Percentiles rank a stretch among this genome's conserved stretches.
Conservation (phyloP, 2,329 filamentous ascomycete genomes). For the Xylariaceae sp. region DNA sequence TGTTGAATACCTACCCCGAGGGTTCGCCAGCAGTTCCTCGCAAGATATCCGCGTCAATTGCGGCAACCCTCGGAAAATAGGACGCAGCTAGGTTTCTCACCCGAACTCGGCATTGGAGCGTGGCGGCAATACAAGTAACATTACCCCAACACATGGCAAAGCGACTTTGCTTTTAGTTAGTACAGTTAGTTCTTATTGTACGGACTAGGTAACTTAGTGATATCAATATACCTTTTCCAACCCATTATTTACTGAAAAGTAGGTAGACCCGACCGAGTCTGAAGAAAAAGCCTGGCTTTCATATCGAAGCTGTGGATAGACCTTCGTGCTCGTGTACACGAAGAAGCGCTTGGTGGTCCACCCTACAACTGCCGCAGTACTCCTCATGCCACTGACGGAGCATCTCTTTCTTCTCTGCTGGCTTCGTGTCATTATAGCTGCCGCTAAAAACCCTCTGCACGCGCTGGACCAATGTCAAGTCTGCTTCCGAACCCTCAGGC, state of each 20-base stretch:
- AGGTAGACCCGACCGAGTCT: neutral
- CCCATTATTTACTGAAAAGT: neutral
- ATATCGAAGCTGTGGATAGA: constrained; percentile 20
- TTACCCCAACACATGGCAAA: neutral
- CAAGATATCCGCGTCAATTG: neutral
- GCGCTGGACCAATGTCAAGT: constrained; percentile 19
- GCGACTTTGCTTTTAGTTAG: neutral
- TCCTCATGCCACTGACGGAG: constrained; percentile 48
- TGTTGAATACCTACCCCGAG: neutral
- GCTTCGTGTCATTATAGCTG: constrained; percentile 7
- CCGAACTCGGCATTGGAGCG: neutral
- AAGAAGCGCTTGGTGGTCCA: constrained; percentile 39
- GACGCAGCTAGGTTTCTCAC: neutral
- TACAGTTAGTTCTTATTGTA: neutral
- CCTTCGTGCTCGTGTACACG: constrained; percentile 25
- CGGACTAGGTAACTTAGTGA: too few relatives aligned
- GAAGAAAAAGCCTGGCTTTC: neutral
- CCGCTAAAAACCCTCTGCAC: constrained; percentile 32
- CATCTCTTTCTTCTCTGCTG: constrained; percentile 25
- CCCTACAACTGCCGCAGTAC: constrained; percentile 54
- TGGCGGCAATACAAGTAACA: neutral
- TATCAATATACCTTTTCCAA: neutral
- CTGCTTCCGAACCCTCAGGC: neutral
- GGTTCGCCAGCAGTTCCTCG: neutral
- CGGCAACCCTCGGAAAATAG: neutral